Base-by-base conservation (phyloP, 2,329 filamentous ascomycete species). In the Beauveria sp. region DNA sequence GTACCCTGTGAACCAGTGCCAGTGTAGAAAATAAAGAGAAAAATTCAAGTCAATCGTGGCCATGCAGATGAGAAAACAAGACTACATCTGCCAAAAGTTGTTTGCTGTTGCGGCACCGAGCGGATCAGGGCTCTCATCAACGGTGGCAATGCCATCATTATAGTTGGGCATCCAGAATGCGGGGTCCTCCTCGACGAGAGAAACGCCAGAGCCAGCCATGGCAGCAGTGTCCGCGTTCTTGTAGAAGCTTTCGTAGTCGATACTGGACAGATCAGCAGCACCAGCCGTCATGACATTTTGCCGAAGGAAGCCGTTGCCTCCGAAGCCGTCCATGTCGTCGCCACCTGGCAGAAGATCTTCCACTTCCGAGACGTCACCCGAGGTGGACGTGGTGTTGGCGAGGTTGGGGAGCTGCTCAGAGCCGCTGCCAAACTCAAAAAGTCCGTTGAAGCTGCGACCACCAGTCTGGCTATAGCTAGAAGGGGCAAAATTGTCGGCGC, bases 351-450 rank as follows among this genome's bases (percentile, higher is more conserved):
- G 72, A 63, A 81, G 80, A 65, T 88, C 85, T 63, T 88, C 86
- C 5, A 84, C 84, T 69, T 88, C 85, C 10, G 85, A 88, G 9
- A 87, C 84, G 63, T 88, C 85, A 41, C 85, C 85, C 14, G 85
- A 88, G 9, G 84, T 87, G 10, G 84, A 84, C 1, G 81, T 83
- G 55, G 78, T 78, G 68, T 82, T 77, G 63, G 83, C 81, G 67
- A 87, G 70, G 54, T 80, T 76, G 55, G 79, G 78, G 30, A 80
- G 77, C 64, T 80, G 81, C 67, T 84, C 82, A n/a, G 78, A 80
- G 64, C 77, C 80, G 66, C 72, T 77, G 64, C 71, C 73, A 58
- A 79, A 83, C 58, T 84, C 83, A 65, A 80, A 81, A 6, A 75
- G 66, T 43, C 79, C 79, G 64, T 76, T 79, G 68, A 81, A 82